phyloP scores from a whole-genome alignment of 1,284 basidiomycete genomes.

The Puccinia triticina region DNA sequence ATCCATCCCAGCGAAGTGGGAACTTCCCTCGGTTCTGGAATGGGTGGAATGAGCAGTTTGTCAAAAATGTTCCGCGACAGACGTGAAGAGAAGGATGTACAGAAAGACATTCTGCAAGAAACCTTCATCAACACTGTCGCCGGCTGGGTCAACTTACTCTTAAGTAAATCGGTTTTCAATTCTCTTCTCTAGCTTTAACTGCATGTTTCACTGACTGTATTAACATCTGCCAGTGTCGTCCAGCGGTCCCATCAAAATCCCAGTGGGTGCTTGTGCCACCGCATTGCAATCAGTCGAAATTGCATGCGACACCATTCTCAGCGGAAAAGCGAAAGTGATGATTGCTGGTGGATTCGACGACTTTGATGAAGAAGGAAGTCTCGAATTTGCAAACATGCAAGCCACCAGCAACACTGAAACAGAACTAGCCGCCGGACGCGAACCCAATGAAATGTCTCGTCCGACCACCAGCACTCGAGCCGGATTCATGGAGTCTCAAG shows the following conservation, averaged over 20 bases:
- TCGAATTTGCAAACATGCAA: conserved; percentile 87
- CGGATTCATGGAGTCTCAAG: conserved; percentile 90
- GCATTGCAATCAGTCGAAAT: conserved; percentile 97
- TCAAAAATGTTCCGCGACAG: conserved; percentile 96
- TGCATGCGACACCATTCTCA: conserved; percentile 89
- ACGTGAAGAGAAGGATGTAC: conserved; percentile 92
- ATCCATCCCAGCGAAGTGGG: conserved; percentile 90
- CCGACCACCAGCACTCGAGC: conserved; percentile 93
- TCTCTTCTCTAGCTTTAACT: not conserved
- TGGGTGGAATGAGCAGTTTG: conserved; percentile 56
- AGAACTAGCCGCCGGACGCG: conserved; percentile 96
- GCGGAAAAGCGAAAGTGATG: conserved; percentile 98
- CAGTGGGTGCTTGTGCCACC: conserved; percentile 97
- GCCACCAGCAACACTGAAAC: conserved; percentile 95
- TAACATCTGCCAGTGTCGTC: conserved; percentile 69
- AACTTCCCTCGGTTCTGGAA: conserved; percentile 52
- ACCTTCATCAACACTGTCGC: conserved; percentile 98
- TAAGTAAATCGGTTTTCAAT: conserved; percentile 60
- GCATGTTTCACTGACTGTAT: not conserved
- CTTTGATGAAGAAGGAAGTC: conserved; percentile 73
- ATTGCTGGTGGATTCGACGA: conserved; percentile 98
- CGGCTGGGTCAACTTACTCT: conserved; percentile 93
- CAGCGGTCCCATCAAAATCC: conserved; percentile 95
- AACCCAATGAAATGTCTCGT: conserved; percentile 97
- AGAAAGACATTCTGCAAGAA: conserved; percentile 97